Percentiles rank a stretch among this genome's conserved stretches.
phyloP scores from a whole-genome alignment of 495 filamentous ascomycete genomes.

The Aspergillus kassunensis region DNA sequence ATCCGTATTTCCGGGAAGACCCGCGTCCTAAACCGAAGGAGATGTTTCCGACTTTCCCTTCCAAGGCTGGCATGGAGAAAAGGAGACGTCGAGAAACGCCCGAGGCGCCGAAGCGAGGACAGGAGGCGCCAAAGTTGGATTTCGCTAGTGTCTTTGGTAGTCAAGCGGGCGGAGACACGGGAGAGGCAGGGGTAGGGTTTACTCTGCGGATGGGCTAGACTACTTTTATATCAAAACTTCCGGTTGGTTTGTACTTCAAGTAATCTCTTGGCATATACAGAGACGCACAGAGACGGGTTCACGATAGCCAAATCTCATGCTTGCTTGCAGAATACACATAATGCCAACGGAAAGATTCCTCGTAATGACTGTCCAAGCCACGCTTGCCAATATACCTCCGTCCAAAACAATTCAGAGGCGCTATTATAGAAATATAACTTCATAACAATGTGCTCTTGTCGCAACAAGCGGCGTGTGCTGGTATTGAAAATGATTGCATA shows the following conservation, averaged over 20 bases:
- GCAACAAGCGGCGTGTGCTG: neutral
- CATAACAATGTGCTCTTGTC: neutral
- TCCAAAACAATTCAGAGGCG: neutral
- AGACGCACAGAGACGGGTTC: neutral
- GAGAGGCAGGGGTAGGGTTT: constrained; percentile 82
- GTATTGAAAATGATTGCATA: constrained; percentile 5
- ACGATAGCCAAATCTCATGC: neutral
- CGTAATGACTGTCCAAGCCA: neutral
- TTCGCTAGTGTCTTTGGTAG: constrained; percentile 78
- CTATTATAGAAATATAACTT: constrained; percentile 1
- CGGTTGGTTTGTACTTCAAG: neutral
- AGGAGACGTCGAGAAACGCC: constrained; percentile 69
- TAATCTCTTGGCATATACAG: neutral
- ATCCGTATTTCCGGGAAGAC: constrained; percentile 86
- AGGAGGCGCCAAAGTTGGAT: constrained; percentile 59
- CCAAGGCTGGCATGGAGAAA: constrained; percentile 90
- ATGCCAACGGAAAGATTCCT: neutral
- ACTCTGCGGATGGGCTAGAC: constrained; percentile 61
- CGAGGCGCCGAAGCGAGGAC: constrained; percentile 79
- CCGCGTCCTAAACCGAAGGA: constrained; percentile 80
- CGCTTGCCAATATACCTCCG: neutral
- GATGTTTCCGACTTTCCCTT: constrained; percentile 91
- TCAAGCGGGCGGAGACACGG: constrained; percentile 56
- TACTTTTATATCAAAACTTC: neutral
- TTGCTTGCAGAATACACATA: neutral